Evolutionary conservation across 768 basidiomycete species (phyloP), one percentile per base, ranked within the genome.

Genomic region (Asterophora lycoperdoides): DNA sequence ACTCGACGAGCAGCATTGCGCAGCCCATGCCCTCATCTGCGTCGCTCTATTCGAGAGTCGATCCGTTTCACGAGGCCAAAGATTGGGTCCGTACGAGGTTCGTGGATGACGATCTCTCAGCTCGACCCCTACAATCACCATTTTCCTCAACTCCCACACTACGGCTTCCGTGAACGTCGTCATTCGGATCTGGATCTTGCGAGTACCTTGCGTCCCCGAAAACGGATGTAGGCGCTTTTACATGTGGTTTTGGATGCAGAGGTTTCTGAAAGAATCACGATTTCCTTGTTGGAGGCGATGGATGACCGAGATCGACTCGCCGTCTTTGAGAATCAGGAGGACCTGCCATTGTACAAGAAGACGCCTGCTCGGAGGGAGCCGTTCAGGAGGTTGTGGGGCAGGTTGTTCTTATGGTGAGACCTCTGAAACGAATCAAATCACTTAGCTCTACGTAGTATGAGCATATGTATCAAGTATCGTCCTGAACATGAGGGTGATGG

Each of bases 241-340:
- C 26, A 13, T 14, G 35, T 11, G 13, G 23, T 13, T 23, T 17
- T 10, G 14, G 47, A 49, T 35, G 34, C 26, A 14, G 47, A 51
- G 3, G 42, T 52, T 28, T 41, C 48, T 10, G 66, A 66, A 45
- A 54, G 57, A 41, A 60, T 67, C 39, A 63, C 64, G 30, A 50
- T 64, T 23, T 56, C 63, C 19, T 49, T 67, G 34, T 48, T 67
- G 34, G 56, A 60, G 48, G 64, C 64, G 13, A 64, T 66, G 64
- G 64, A 65, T 42, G 45, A 40, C 15, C 60, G 60, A 23, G 63
- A 63, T 40, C 52, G 46, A n/a, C 11, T 38, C 19, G 30, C 18
- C 17, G 2, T n/a, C 13, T 32, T 8, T n/a, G 20, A 17, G 30
- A 11, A 43, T 15, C 28, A 26, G 23, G 18, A 14, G 19, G 23